Evolutionary conservation across 495 filamentous ascomycete species (phyloP).

Genomic region (Acidomyces sp.): DNA sequence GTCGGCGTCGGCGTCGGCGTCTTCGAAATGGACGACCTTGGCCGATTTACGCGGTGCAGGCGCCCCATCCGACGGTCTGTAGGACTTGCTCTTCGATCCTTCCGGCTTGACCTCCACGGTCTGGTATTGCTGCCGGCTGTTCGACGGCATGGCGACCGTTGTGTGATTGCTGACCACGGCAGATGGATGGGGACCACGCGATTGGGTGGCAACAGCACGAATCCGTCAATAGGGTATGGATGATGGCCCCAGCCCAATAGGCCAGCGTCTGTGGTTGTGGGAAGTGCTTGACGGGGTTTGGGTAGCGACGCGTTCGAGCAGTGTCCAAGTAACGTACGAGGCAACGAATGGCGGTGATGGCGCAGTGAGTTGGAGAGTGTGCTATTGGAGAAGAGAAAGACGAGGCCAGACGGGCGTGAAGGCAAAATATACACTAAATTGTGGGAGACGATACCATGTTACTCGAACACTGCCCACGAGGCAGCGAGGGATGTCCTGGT

Average conservation of each 20-base stretch:
- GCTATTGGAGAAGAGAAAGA: slow-evolving; percentile 4
- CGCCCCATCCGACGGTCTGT: slow-evolving; percentile 3
- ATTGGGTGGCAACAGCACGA: background rate
- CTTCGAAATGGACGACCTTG: slow-evolving; percentile 13
- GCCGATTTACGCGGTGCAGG: slow-evolving; percentile 11
- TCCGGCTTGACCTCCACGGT: slow-evolving; percentile 15
- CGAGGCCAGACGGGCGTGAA: no score
- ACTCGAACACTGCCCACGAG: no score
- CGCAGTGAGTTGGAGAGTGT: slow-evolving; percentile 2
- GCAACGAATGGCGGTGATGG: slow-evolving; percentile 13
- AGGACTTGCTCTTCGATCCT: background rate
- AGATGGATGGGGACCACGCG: background rate
- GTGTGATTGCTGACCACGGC: slow-evolving; percentile 1
- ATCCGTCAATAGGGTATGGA: background rate
- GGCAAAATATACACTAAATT: no score
- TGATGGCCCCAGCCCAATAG: no score
- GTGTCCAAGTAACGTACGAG: slow-evolving; percentile 4
- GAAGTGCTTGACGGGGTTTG: slow-evolving; percentile 1
- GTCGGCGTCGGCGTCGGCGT: slow-evolving; percentile 5
- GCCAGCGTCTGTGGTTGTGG: slow-evolving; percentile 1
- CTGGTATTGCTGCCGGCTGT: background rate
- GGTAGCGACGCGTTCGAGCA: slow-evolving; percentile 3
- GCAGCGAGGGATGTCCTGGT: no score
- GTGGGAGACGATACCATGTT: no score
- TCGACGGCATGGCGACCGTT: slow-evolving; percentile 9